These are phyloP conservation scores for Fermentozyma sake DNA, from an alignment of 1,139 yeast species.

Conservation along the genomic window DNA sequence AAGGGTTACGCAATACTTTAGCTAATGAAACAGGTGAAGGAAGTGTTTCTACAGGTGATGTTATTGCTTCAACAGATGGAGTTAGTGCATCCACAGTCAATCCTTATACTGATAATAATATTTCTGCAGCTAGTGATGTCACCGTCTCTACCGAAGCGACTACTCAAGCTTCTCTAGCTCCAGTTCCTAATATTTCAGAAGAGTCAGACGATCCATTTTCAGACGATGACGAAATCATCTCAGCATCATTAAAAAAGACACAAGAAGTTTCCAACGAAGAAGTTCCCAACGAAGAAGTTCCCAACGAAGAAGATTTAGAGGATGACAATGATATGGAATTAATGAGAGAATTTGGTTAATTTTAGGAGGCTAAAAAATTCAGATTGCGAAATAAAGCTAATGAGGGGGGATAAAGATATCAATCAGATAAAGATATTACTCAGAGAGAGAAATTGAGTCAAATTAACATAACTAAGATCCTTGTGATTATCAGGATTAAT, in stretches of 20 bases:
- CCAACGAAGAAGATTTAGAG: constrained; percentile 12
- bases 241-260: constrained; percentile 1
- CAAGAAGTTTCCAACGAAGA: constrained; percentile 7
- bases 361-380: neutral
- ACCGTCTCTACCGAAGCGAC: constrained; percentile 1
- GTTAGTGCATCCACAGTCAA: neutral
- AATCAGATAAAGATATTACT: constrained; percentile 4
- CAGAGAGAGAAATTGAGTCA: too few relatives aligned
- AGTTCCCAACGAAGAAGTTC: constrained; percentile 9
- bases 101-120: neutral
- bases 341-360: constrained; percentile 35
- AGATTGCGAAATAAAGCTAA: neutral
- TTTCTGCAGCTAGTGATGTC: neutral
- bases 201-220: constrained; percentile 16
- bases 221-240: constrained; percentile 15
- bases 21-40: constrained; percentile 1
- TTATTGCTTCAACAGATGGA: neutral
- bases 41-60: neutral
- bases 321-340: constrained; percentile 31
- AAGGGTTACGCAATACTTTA: too few relatives aligned
- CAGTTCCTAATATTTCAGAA: constrained; percentile 1
- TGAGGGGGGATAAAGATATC: constrained; percentile 10
- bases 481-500: too few relatives aligned
- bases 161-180: constrained; percentile 1
- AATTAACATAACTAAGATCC: too few relatives aligned